Evolutionary conservation across 768 basidiomycete species (phyloP).

Genomic region (Cystoderma amianthinum): DNA sequence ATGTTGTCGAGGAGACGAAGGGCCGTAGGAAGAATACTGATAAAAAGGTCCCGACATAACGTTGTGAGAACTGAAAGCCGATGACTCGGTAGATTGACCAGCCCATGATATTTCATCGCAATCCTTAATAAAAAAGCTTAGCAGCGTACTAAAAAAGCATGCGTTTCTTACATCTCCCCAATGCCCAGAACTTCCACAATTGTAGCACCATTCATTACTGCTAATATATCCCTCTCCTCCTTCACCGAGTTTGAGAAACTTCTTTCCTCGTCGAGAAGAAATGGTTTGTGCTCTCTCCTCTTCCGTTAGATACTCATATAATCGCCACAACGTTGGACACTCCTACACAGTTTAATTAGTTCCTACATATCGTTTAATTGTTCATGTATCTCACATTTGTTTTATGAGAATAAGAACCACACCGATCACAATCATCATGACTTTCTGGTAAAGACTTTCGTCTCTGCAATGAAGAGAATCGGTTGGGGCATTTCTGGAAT

Average conservation of each 20-base stretch:
- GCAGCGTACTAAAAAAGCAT: neutral
- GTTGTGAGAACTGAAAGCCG: slow-evolving; percentile 65
- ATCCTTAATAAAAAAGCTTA: slow-evolving; percentile 35
- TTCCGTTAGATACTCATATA: slow-evolving; percentile 66
- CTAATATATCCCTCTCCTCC: slow-evolving; percentile 80
- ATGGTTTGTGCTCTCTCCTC: slow-evolving; percentile 41
- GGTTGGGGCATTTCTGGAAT: slow-evolving; percentile 66
- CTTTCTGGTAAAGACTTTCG: no score
- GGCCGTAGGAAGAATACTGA: slow-evolving; percentile 20
- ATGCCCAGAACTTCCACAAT: slow-evolving; percentile 68
- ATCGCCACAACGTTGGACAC: slow-evolving; percentile 78
- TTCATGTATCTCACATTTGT: slow-evolving; percentile 47
- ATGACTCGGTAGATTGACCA: slow-evolving; percentile 43
- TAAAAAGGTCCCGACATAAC: slow-evolving; percentile 61
- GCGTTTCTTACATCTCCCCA: slow-evolving; percentile 64
- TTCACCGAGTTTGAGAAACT: slow-evolving; percentile 43
- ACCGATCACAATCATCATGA: slow-evolving; percentile 56
- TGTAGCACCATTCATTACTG: slow-evolving; percentile 74
- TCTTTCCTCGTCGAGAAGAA: slow-evolving; percentile 40
- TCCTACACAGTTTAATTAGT: slow-evolving; percentile 37
- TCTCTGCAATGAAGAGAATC: no score
- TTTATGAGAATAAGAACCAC: slow-evolving; percentile 57
- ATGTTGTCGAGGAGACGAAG: slow-evolving; percentile 20
- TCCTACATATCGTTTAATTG: neutral
- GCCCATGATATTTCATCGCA: slow-evolving; percentile 39